A percentile compares a stretch with the other conserved stretches of the same genome.
Conservation (phyloP, 2,329 filamentous ascomycete species). For the Pseudogymnoascus sp. region DNA sequence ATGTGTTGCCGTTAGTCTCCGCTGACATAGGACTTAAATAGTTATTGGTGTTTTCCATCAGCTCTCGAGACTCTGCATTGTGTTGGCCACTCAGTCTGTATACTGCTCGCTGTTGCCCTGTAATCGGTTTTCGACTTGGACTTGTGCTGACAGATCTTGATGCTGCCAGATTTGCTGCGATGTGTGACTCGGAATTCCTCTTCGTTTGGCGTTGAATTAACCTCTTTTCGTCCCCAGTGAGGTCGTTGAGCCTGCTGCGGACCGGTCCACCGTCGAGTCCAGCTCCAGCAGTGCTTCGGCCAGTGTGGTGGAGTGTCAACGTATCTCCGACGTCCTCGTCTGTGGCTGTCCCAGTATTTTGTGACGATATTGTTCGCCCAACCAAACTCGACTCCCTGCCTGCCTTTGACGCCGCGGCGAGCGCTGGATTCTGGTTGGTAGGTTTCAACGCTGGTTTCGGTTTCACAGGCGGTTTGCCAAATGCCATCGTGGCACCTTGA, state of each 20-base stretch:
- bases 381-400: slow-evolving; percentile 17
- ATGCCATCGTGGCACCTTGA: slow-evolving; percentile 39
- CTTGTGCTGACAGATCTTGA: slow-evolving; percentile 50
- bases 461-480: slow-evolving; percentile 35
- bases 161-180: slow-evolving; percentile 54
- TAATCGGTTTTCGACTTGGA: slow-evolving; percentile 28
- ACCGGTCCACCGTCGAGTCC: slow-evolving; percentile 15
- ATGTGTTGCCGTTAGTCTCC: neutral
- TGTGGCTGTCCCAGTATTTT: slow-evolving; percentile 8
- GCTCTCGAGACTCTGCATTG: neutral
- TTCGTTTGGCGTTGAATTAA: neutral
- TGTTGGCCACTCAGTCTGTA: neutral
- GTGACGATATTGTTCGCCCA: slow-evolving; percentile 11
- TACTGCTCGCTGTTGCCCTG: neutral
- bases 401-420: slow-evolving; percentile 37
- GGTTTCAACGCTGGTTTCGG: slow-evolving; percentile 28
- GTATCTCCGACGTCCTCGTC: slow-evolving; percentile 8
- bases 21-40: slow-evolving; percentile 2
- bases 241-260: slow-evolving; percentile 7
- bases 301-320: neutral
- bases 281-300: neutral
- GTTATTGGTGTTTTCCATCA: slow-evolving; percentile 1
- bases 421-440: slow-evolving; percentile 21
- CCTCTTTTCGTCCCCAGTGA: neutral
- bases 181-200: slow-evolving; percentile 36